Conservation (phyloP, 371 early-diverging fungal genomes). For the Blakeslea trispora region DNA sequence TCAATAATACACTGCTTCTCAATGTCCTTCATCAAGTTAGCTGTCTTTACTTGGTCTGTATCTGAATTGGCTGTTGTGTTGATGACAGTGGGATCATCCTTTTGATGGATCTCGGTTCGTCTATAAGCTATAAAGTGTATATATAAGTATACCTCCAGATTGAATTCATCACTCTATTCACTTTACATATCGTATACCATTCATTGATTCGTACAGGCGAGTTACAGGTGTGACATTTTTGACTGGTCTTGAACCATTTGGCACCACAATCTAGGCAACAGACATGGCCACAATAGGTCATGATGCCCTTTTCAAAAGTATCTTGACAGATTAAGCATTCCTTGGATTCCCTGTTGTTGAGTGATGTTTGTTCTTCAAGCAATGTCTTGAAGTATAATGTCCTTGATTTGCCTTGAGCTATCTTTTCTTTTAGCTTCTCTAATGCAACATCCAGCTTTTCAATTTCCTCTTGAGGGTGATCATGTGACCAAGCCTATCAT, state of each 20-base stretch:
- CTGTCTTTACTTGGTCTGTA: not conserved
- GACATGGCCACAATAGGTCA: constrained; percentile 55
- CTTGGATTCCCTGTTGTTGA: constrained; percentile 16
- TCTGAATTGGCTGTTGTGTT: too few relatives aligned
- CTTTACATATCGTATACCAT: constrained; percentile 40
- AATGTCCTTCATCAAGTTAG: constrained; percentile 8
- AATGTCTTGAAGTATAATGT: constrained; percentile 51
- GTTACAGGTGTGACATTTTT: constrained; percentile 40
- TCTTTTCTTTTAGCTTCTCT: constrained; percentile 19
- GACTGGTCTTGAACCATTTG: constrained; percentile 29
- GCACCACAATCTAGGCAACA: constrained; percentile 36
- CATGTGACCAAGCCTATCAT: constrained; percentile 30
- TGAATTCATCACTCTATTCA: too few relatives aligned
- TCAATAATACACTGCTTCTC: constrained; percentile 11
- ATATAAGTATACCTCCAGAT: too few relatives aligned
- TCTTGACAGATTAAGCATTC: constrained; percentile 63
- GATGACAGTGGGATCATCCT: not conserved
- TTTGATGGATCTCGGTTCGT: constrained; percentile 6
- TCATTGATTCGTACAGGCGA: constrained; percentile 18
- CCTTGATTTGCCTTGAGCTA: constrained; percentile 32
- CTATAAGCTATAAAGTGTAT: constrained; percentile 7
- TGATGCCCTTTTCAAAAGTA: constrained; percentile 49
- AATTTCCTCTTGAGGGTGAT: constrained; percentile 31
- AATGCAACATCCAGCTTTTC: constrained; percentile 25
- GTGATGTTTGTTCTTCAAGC: constrained; percentile 18